phyloP scores from a whole-genome alignment of 345 rosid species.

The Brassica incana region DNA sequence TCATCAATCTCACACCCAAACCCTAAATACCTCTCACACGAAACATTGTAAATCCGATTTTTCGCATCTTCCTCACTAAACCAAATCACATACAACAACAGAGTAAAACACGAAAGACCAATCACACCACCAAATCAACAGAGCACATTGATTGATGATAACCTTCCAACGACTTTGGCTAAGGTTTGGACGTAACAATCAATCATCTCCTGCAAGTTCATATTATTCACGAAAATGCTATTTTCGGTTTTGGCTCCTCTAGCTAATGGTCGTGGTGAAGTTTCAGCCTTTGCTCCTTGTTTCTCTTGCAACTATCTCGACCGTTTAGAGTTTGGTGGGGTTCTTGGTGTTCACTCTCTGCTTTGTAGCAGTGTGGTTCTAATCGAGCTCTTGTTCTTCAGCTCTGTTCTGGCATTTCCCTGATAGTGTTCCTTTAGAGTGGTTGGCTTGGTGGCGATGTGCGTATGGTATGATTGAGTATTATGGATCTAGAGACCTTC shows the following conservation, averaged over 20 bases:
- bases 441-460: too few species aligned
- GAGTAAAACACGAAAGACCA: neutral
- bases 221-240: too few species aligned
- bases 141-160: neutral
- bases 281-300: neutral
- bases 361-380: neutral
- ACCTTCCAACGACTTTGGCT: slow-evolving; percentile 84
- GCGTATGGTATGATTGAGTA: too few species aligned
- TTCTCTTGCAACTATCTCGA: neutral
- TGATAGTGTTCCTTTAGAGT: too few species aligned
- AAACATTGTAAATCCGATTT: slow-evolving; percentile 83
- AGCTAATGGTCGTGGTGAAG: neutral
- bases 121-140: neutral
- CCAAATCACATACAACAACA: slow-evolving; percentile 10
- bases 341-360: neutral
- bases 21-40: slow-evolving; percentile 91
- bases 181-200: slow-evolving; percentile 81
- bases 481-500: neutral
- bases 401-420: too few species aligned
- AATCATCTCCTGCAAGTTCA: slow-evolving; percentile 67
- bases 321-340: neutral
- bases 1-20: slow-evolving; percentile 95
- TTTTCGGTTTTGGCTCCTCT: neutral
- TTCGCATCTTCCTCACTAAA: slow-evolving; percentile 87
- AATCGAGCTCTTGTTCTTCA: neutral